Evolutionary conservation across 2,329 filamentous ascomycete genomes (phyloP).

Genomic region (Claviceps quebecensis): DNA sequence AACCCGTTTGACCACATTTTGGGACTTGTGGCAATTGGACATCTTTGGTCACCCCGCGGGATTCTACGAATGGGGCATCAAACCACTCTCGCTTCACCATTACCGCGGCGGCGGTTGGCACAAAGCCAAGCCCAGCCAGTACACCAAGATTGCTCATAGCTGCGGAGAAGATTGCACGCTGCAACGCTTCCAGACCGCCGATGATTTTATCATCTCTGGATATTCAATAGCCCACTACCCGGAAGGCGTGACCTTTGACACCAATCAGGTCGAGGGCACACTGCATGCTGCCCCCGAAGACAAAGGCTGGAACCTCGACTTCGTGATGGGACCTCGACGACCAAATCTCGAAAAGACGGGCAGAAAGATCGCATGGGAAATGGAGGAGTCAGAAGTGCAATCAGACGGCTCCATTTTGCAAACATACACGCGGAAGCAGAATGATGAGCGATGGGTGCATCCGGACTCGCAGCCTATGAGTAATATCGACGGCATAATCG

Average conservation of each 20-base stretch:
- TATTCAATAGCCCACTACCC: constrained; percentile 47
- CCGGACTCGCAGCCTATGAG: constrained; percentile 33
- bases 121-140: constrained; percentile 36
- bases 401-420: constrained; percentile 37
- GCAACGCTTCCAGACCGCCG: constrained; percentile 40
- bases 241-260: constrained; percentile 33
- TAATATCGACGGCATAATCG: constrained; percentile 38
- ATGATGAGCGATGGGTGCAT: constrained; percentile 40
- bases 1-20: constrained; percentile 40
- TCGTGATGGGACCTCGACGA: constrained; percentile 35
- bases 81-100: constrained; percentile 48
- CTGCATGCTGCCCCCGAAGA: constrained; percentile 34
- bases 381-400: constrained; percentile 33
- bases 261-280: constrained; percentile 37
- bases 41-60: constrained; percentile 45
- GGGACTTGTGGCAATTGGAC: constrained; percentile 47
- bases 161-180: constrained; percentile 48
- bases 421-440: constrained; percentile 36
- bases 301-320: constrained; percentile 37
- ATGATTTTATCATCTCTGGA: constrained; percentile 42
- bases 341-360: constrained; percentile 33
- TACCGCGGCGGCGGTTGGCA: constrained; percentile 49
- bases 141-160: constrained; percentile 41
- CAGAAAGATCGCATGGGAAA: constrained; percentile 38
- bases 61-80: constrained; percentile 49